phyloP scores from a whole-genome alignment of 164 flowering plant species.

The Liquidambar formosana region DNA sequence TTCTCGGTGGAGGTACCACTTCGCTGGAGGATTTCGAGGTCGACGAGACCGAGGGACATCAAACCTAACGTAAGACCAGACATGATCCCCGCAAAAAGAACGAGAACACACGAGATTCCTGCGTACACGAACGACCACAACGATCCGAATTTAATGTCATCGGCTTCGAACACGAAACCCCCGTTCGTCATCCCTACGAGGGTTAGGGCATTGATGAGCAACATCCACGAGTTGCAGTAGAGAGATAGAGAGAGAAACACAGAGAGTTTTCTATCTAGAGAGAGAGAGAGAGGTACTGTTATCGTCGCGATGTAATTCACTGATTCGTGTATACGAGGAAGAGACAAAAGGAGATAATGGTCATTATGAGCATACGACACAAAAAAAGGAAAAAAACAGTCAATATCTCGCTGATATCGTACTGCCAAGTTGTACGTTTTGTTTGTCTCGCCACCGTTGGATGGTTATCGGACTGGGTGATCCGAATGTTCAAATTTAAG shows the following conservation, averaged over 20 bases:
- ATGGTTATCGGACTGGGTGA: too few relatives aligned
- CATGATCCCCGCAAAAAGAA: conserved; percentile 29
- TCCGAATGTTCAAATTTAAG: too few relatives aligned
- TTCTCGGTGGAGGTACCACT: conserved; percentile 24
- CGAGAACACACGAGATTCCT: conserved; percentile 22
- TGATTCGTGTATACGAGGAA: background rate
- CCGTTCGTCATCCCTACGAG: conserved; percentile 4
- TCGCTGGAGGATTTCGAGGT: conserved; percentile 26
- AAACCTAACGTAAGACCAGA: conserved; percentile 25
- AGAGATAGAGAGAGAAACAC: background rate
- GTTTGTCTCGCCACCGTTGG: too few relatives aligned
- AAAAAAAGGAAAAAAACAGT: too few relatives aligned
- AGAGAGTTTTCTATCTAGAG: too few relatives aligned
- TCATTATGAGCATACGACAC: too few relatives aligned
- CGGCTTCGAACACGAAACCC: conserved; percentile 19
- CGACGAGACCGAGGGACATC: conserved; percentile 33
- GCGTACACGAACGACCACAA: conserved; percentile 21
- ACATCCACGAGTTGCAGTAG: background rate
- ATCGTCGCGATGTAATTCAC: background rate
- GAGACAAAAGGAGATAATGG: background rate
- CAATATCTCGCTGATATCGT: too few relatives aligned
- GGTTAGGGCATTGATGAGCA: background rate
- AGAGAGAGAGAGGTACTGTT: background rate
- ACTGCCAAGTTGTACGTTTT: too few relatives aligned
- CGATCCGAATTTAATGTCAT: conserved; percentile 14